phyloP scores from a whole-genome alignment of 129 eudicot species.

The Kitagawia praeruptora region DNA sequence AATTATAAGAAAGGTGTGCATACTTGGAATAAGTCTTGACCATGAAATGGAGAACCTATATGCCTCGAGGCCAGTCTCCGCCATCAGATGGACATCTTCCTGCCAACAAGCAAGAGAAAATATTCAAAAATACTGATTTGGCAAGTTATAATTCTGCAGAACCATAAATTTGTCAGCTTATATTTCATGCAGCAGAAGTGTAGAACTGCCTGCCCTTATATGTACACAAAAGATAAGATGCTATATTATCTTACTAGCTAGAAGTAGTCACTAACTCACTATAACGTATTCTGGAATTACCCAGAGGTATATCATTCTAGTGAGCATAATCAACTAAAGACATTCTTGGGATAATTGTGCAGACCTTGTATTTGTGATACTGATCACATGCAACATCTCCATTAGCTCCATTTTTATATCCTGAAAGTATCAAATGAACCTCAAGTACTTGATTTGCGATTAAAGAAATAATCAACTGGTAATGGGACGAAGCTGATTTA shows the following conservation, averaged over 20 bases:
- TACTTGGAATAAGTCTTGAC: constrained; percentile 50
- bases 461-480: background rate
- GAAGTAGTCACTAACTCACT: background rate
- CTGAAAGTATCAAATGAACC: constrained; percentile 2
- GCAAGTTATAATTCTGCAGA: background rate
- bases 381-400: constrained; percentile 41
- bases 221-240: too few relatives aligned
- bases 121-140: background rate
- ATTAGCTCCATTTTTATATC: constrained; percentile 16
- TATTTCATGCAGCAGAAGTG: background rate
- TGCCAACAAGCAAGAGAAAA: background rate
- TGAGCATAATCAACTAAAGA: background rate
- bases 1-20: background rate
- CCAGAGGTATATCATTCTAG: background rate
- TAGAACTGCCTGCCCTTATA: too few relatives aligned
- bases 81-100: constrained; percentile 44
- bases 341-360: background rate
- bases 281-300: background rate
- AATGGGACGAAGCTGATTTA: background rate
- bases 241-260: background rate
- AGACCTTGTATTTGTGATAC: constrained; percentile 48
- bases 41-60: constrained; percentile 45
- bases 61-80: constrained; percentile 41
- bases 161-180: background rate
- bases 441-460: background rate